These are phyloP conservation scores for Panicum virgatum DNA, from an alignment of 202 grass and related monocot species.

Conservation along the genomic window DNA sequence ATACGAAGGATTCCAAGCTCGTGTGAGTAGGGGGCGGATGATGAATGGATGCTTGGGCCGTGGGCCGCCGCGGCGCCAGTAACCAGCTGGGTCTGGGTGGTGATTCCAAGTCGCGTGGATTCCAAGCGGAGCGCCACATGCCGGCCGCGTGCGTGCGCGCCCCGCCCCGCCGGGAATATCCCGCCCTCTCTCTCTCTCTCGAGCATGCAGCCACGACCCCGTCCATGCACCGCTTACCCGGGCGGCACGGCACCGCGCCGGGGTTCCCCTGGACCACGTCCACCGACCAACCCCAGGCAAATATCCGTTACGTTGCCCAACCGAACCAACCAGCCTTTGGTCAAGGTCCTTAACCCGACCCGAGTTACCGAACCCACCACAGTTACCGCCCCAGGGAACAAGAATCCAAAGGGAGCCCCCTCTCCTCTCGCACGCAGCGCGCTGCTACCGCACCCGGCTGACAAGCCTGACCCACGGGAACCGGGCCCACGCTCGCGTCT, in stretches of 20 bases:
- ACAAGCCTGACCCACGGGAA: too few species aligned
- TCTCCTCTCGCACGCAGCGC: too few species aligned
- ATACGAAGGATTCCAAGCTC: too few species aligned
- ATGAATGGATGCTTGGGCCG: too few species aligned
- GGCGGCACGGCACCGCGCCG: neutral
- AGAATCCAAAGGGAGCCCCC: conserved; percentile 9
- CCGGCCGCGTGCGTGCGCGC: too few species aligned
- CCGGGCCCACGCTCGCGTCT: too few species aligned
- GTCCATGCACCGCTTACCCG: neutral
- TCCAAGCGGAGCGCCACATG: neutral
- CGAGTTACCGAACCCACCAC: neutral
- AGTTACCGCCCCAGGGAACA: neutral
- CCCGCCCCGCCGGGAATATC: conserved; percentile 28
- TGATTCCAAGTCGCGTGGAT: neutral
- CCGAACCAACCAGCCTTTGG: too few species aligned
- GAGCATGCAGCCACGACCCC: neutral
- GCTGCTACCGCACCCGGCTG: too few species aligned
- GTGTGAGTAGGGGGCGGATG: too few species aligned
- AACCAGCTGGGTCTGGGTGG: too few species aligned
- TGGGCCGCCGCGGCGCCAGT: too few species aligned
- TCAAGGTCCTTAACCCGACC: conserved; percentile 34
- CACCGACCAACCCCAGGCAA: neutral
- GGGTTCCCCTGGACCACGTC: neutral
- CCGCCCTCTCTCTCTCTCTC: neutral
- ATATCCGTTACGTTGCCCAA: too few species aligned